Base-by-base conservation (phyloP, 768 basidiomycete species). In the Amanita rubescens region DNA sequence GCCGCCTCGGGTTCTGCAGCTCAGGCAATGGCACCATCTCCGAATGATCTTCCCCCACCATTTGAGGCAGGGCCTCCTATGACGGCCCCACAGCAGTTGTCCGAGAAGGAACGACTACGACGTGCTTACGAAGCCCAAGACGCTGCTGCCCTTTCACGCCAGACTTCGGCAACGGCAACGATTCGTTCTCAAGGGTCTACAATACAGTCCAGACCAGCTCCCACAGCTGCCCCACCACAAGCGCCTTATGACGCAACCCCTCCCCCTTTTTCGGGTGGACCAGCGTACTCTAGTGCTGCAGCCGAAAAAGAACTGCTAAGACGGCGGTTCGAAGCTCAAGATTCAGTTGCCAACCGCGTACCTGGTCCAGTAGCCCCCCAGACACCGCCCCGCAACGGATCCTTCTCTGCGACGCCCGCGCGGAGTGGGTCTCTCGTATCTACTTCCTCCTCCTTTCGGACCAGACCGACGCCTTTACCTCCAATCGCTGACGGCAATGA, bases 51-150 rank as follows among this genome's bases (percentile, higher is more conserved):
- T 41, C 82, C 82, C 6, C 83, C 84, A 5, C 73, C 83, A 1
- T 83, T 82, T 58, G 77, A 79, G 19, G 64, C 70, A 17, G 68
- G 67, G 43, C 70, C 68, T 33, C 66, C 64, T 62, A 69, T 62
- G 60, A 73, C 64, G 49, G 67, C 56, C 39, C 69, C 75, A 22
- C 51, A 52, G 0, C 69, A 69, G 45, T 59, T 76, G 14, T 69
- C 77, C 5, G 90, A 92, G 65, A 92, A 92, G 65, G 89, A 88
- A 61, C 70, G 75, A 19, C 57, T 90, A 52, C 77, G 84, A 39
- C 71, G 76, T 32, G 77, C 75, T 14, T 87, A 79, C 57, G 89
- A 85, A 55, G 80, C 75, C 6, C 81, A 78, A 53, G 88, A 92
- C 60, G 79, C 79, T 15, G 81, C 77, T 5, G 79, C 74, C 35